phyloP scores from a whole-genome alignment of 2,329 filamentous ascomycete species.

The Hypoxylon sp. region DNA sequence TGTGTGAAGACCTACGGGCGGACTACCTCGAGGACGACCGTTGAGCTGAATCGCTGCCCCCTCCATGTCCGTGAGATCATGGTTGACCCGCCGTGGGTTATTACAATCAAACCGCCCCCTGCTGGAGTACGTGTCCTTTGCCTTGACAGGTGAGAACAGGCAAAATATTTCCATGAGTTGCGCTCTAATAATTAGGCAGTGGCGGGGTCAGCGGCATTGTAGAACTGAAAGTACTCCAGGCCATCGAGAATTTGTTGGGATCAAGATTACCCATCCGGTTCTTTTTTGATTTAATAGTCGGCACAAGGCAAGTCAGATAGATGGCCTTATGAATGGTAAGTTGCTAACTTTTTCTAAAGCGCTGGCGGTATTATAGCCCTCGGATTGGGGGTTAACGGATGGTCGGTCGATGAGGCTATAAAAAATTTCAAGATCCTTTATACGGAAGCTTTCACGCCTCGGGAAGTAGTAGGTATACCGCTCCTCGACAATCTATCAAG shows the following conservation, averaged over 20 bases:
- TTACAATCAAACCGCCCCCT: conserved; percentile 49
- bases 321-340: background rate
- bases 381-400: conserved; percentile 51
- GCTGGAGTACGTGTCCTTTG: conserved; percentile 49
- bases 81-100: conserved; percentile 49
- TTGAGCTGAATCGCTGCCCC: conserved; percentile 51
- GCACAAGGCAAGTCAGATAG: conserved; percentile 46
- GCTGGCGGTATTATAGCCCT: conserved; percentile 51
- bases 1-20: conserved; percentile 51
- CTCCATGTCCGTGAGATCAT: conserved; percentile 51
- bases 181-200: conserved; percentile 31
- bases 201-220: conserved; percentile 51
- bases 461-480: conserved; percentile 49
- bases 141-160: conserved; percentile 48
- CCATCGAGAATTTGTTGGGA: conserved; percentile 49
- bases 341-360: conserved; percentile 30
- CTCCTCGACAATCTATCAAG: conserved; percentile 49
- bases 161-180: too few relatives aligned
- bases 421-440: conserved; percentile 51
- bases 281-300: conserved; percentile 53
- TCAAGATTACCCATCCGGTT: conserved; percentile 48
- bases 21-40: conserved; percentile 51
- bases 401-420: conserved; percentile 49
- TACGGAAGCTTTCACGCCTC: conserved; percentile 45
- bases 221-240: conserved; percentile 49